These are phyloP conservation scores for Moricandia arvensis DNA, from an alignment of 345 rosid species.

Conservation along the genomic window DNA sequence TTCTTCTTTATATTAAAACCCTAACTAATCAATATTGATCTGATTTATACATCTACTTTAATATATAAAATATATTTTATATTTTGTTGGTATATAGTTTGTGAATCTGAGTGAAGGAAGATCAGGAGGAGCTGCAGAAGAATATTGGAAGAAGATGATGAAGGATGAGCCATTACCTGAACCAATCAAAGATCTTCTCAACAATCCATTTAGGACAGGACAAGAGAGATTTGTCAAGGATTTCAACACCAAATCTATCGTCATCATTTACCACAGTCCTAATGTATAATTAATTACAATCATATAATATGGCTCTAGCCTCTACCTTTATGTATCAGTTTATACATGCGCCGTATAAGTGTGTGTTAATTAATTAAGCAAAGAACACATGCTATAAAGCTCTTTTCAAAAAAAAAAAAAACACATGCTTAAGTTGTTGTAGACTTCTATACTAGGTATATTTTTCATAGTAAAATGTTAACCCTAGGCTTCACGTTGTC, in stretches of 20 bases:
- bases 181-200: conserved; percentile 43
- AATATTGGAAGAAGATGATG: conserved; percentile 63
- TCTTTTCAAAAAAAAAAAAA: no score
- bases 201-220: conserved; percentile 35
- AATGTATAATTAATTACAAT: not conserved
- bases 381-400: no score
- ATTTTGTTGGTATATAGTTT: conserved; percentile 34
- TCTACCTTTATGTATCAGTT: conserved; percentile 11
- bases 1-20: conserved; percentile 9
- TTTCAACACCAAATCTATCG: conserved; percentile 31
- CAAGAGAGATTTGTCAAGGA: conserved; percentile 20
- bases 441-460: no score
- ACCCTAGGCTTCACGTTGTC: no score
- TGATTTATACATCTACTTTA: not conserved
- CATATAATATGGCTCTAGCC: not conserved
- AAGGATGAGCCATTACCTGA: conserved; percentile 64
- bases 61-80: not conserved
- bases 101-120: conserved; percentile 46
- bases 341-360: not conserved
- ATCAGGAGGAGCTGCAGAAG: conserved; percentile 40
- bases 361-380: no score
- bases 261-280: conserved; percentile 36
- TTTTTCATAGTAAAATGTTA: no score
- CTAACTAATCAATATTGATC: conserved; percentile 22
- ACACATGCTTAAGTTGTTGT: no score